Base-by-base conservation (phyloP, 2,329 filamentous ascomycete genomes). In the Neofusicoccum umdonicola region DNA sequence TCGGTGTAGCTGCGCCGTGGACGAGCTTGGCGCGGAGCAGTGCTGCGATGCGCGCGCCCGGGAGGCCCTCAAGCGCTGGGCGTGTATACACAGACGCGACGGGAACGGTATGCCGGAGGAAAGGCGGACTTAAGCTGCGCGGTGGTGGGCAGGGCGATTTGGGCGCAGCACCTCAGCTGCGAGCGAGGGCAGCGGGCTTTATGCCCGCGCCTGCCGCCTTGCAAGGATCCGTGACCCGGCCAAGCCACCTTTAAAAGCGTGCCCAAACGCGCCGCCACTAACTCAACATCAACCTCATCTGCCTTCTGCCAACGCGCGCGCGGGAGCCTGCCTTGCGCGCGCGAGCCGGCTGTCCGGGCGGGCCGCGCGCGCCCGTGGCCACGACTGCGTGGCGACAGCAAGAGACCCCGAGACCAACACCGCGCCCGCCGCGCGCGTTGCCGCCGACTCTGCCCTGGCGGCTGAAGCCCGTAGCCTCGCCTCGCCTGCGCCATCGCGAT, bases 371-470 rank as follows among this genome's bases (percentile, higher is more conserved):
- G 39, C 31, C 6, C 52, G 19, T 31, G 39, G 41, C 39, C 57
- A 13, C 52, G 41, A 35, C 37, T 52, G 51, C 11, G 54, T 64
- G 65, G 60, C 48, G 64, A 64, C 47, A 60, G 17, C 60, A 60
- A 13, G 51, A 54, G 42, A 52, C 13, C 64, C 61, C 8, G 27
- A 63, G 37, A 63, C 52, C 42, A 64, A 22, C 22, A 19, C 9
- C 15, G 22, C 17, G 13, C 31, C 60, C 42, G 34, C 44, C 50
- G 45, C 22, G 39, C 31, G 41, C 39, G 35, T 17, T 45, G 37
- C 50, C n/a, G 45, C 45, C 37, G 45, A 19, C 19, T n/a, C 47
- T 52, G 62, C 37, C 65, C 56, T 15, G 15, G 42, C 34, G 4
- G 17, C 19, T 22, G 7, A 37, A 51, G 34, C 45, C 60, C n/a